These are phyloP conservation scores for Dryas alaskensis DNA, from an alignment of 306 rosid species.

Conservation along the genomic window DNA sequence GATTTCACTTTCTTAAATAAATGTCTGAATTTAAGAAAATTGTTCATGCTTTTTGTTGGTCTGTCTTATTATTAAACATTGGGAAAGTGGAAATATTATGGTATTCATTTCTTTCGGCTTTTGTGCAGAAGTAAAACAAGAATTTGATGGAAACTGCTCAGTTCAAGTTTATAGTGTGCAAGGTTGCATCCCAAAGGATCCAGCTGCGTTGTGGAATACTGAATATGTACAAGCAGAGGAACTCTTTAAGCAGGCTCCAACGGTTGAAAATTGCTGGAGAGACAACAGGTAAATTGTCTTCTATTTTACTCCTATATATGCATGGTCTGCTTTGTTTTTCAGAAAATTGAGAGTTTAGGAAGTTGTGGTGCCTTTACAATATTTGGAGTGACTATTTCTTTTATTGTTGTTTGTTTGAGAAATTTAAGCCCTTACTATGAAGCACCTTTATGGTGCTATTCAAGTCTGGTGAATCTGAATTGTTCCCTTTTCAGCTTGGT, in stretches of 20 bases:
- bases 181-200: constrained; percentile 85
- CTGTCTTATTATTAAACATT: constrained; percentile 10
- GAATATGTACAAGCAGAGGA: constrained; percentile 95
- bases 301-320: not conserved
- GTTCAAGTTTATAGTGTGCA: constrained; percentile 93
- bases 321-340: constrained; percentile 1
- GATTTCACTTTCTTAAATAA: not conserved
- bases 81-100: constrained; percentile 20
- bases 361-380: not conserved
- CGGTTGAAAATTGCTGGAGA: constrained; percentile 75
- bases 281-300: constrained; percentile 65
- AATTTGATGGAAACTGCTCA: constrained; percentile 78
- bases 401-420: not conserved
- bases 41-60: not conserved
- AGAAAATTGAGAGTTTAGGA: not conserved
- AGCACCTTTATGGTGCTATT: not conserved
- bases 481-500: not conserved
- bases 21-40: not conserved
- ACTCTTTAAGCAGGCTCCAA: constrained; percentile 74
- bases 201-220: constrained; percentile 83
- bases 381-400: not conserved
- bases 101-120: constrained; percentile 11
- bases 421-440: not conserved
- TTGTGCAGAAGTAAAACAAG: constrained; percentile 80
- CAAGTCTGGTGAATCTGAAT: not conserved